These are phyloP conservation scores for Pestalotiopsis sp. DNA, from an alignment of 2,329 filamentous ascomycete genomes.

Conservation along the genomic window DNA sequence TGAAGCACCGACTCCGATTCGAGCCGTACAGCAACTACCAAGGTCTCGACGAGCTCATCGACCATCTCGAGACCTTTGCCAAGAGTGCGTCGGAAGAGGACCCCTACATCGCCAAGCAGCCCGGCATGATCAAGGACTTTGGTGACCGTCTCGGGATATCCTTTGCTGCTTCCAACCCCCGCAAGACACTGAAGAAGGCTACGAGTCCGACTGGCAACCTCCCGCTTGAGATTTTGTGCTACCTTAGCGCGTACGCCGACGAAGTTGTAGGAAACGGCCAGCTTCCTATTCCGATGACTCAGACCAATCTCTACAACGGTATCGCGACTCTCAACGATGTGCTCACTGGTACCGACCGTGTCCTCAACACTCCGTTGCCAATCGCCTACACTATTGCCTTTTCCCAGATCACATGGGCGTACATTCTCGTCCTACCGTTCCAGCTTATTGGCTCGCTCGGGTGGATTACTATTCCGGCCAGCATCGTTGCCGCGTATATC, in stretches of 20 bases:
- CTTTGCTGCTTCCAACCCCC: slow-evolving; percentile 77
- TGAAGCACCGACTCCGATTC: slow-evolving; percentile 84
- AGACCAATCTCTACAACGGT: slow-evolving; percentile 62
- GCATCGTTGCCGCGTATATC: slow-evolving; percentile 74
- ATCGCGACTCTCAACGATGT: slow-evolving; percentile 71
- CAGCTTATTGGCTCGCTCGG: slow-evolving; percentile 67
- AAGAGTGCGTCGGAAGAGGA: slow-evolving; percentile 50
- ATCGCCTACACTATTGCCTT: slow-evolving; percentile 85
- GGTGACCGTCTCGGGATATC: slow-evolving; percentile 78
- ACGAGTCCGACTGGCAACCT: slow-evolving; percentile 77
- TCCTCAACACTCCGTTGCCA: slow-evolving; percentile 80
- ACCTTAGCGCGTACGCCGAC: slow-evolving; percentile 70
- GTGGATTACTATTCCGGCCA: slow-evolving; percentile 80
- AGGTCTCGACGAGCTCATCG: slow-evolving; percentile 70
- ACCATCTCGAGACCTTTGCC: slow-evolving; percentile 77
- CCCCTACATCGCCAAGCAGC: slow-evolving; percentile 41
- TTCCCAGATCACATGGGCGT: slow-evolving; percentile 84
- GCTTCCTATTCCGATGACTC: slow-evolving; percentile 58
- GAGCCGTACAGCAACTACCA: slow-evolving; percentile 80
- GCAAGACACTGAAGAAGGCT: slow-evolving; percentile 75
- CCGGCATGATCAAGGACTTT: slow-evolving; percentile 59
- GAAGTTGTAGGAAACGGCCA: slow-evolving; percentile 58
- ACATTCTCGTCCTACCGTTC: slow-evolving; percentile 80
- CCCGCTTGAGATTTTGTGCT: slow-evolving; percentile 79
- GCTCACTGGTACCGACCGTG: slow-evolving; percentile 72